phyloP scores from a whole-genome alignment of 805 yeast genomes.

The Candida railenensis region DNA sequence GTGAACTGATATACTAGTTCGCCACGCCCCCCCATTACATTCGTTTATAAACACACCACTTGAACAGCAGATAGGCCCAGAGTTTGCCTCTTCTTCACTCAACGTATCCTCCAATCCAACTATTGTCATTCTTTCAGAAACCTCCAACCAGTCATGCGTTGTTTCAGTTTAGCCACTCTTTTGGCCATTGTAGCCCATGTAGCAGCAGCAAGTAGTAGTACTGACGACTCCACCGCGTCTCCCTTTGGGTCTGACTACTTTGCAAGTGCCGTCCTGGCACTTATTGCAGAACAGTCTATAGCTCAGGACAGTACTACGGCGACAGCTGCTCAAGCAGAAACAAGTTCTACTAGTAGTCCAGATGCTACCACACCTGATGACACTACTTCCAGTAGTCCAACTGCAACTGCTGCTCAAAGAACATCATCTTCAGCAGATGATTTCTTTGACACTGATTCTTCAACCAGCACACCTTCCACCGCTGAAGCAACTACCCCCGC shows the following conservation, averaged over 20 bases:
- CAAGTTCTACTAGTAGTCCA: background rate
- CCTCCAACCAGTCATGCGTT: constrained; percentile 4
- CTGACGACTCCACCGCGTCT: background rate
- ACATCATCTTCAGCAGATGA: background rate
- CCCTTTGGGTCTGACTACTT: background rate
- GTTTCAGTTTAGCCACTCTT: constrained; percentile 1
- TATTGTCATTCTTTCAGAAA: constrained; percentile 5
- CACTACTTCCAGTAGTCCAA: background rate
- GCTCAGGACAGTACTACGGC: background rate
- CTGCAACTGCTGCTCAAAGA: constrained; percentile 1
- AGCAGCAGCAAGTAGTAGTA: background rate
- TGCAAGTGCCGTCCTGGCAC: background rate
- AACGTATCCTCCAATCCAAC: background rate
- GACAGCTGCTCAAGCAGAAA: background rate
- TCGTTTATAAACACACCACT: background rate
- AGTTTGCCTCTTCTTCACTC: background rate
- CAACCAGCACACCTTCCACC: background rate
- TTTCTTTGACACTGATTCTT: background rate
- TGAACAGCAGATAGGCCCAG: background rate
- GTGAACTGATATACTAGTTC: too few species aligned
- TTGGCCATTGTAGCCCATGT: constrained; percentile 1
- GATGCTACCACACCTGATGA: background rate
- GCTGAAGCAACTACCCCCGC: background rate
- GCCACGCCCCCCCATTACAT: background rate
- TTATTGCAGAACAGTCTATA: background rate